Base-by-base conservation (phyloP, 768 basidiomycete genomes). In the Termitomyces sp. region DNA sequence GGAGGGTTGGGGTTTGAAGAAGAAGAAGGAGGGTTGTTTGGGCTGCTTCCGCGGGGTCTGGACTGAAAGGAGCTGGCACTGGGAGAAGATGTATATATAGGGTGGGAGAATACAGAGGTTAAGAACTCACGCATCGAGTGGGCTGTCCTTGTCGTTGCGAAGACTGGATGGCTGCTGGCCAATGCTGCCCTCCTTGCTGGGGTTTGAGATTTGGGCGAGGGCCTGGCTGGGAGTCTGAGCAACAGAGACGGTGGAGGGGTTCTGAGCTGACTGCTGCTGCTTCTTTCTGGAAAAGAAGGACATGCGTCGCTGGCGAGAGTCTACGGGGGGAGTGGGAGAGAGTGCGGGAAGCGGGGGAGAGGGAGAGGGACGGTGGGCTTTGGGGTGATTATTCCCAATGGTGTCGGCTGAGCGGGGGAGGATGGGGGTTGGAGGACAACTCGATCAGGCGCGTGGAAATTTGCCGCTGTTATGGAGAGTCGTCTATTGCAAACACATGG, bases 201-300 rank as follows among this genome's bases (percentile, higher is more conserved):
- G 53, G 41, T 53, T 66, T 17, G 77, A 72, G 12, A 82, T 69
- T 70, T 87, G 86, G 41, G 83, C 83, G 8, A 89, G 79, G 34
- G 87, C 86, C 68, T 89, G 85, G 57, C 80, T 83, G 7, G 86
- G 83, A 8, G 85, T 82, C 68, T 86, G 84, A 7, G 82, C 75
- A 53, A 86, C 74, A 42, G 83, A 80, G 62, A 86, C 83, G 65
- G 72, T 73, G 31, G 80, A 62, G 27, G 75, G 63, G 53, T 74
- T 72, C 63, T 79, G 79, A 23, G 71, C 73, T 62, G 75, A 72
- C 49, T 75, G 81, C 53, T 82, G 79, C 62, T 85, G 82, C 82
- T 90, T 92, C 86, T 86, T 91, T 82, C 89, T 82, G 43, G 84
- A 87, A 83, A 93, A 93, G 89, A 92, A 93, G 81, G 90, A 91